Evolutionary conservation across 2,329 filamentous ascomycete genomes (phyloP).

Genomic region (Epichloe festucae): DNA sequence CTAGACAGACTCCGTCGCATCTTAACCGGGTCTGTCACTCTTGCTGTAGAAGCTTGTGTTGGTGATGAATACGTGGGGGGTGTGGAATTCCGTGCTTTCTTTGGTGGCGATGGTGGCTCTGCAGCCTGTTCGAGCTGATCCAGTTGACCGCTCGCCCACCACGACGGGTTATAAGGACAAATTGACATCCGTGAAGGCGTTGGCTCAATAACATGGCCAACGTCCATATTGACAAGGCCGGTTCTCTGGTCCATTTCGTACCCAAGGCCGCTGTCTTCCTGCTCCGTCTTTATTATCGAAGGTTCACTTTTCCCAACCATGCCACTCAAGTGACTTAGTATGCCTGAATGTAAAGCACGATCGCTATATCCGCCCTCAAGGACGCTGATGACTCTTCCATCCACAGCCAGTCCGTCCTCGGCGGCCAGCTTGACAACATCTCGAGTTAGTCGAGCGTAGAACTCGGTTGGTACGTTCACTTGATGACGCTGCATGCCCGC

Average conservation of each 20-base stretch:
- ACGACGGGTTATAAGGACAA: constrained; percentile 49
- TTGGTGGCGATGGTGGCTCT: constrained; percentile 33
- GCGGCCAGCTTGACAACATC: constrained; percentile 74
- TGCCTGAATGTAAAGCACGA: constrained; percentile 73
- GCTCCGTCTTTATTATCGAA: constrained; percentile 23
- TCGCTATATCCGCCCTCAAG: constrained; percentile 95
- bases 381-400: constrained; percentile 82
- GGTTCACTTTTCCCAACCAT: constrained; percentile 45
- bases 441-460: constrained; percentile 81
- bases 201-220: constrained; percentile 8
- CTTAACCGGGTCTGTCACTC: constrained; percentile 56
- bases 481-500: constrained; percentile 89
- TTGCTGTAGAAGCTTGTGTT: constrained; percentile 77
- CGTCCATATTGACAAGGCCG: constrained; percentile 24
- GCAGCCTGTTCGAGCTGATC: constrained; percentile 55
- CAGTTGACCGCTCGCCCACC: constrained; percentile 57
- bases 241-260: constrained; percentile 45
- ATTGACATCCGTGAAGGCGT: constrained; percentile 12
- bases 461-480: constrained; percentile 91
- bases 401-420: constrained; percentile 63
- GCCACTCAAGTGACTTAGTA: constrained; percentile 81
- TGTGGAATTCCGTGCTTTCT: constrained; percentile 41
- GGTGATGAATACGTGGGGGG: constrained; percentile 74
- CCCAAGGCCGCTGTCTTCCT: constrained; percentile 31
- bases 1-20: constrained; percentile 51